A percentile compares a stretch with the other conserved stretches of the same genome.
phyloP scores from a whole-genome alignment of 352 stramenopile species.

The Pythium vanterpoolii region DNA sequence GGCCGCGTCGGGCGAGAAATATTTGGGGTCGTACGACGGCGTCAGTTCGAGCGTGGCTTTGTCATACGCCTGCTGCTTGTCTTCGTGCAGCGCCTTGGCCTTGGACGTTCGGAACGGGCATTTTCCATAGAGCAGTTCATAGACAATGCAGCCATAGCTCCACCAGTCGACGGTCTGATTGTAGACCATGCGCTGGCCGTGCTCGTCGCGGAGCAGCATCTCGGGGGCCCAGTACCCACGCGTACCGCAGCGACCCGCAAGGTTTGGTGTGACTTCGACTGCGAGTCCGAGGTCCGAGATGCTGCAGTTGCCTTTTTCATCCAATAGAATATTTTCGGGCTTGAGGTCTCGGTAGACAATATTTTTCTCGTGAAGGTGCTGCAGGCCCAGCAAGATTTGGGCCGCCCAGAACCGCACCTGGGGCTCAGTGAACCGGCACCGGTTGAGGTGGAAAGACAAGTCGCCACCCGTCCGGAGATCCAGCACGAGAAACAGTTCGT shows the following conservation, averaged over 20 bases:
- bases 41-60: conserved; percentile 79
- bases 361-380: conserved; percentile 88
- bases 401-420: conserved; percentile 82
- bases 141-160: conserved; percentile 96
- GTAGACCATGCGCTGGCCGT: conserved; percentile 93
- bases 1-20: conserved; percentile 73
- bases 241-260: conserved; percentile 73
- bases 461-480: conserved; percentile 97
- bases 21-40: conserved; percentile 72
- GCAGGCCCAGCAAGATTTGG: conserved; percentile 68
- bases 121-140: conserved; percentile 95
- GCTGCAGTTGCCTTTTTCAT: conserved; percentile 94
- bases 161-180: conserved; percentile 96
- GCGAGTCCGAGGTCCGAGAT: conserved; percentile 97
- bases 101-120: conserved; percentile 96
- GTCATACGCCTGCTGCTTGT: conserved; percentile 87
- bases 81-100: conserved; percentile 90
- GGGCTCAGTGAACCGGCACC: conserved; percentile 59
- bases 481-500: conserved; percentile 96
- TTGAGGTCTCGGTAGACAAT: conserved; percentile 90
- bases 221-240: conserved; percentile 95
- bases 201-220: conserved; percentile 91
- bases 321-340: conserved; percentile 81
- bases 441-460: conserved; percentile 85
- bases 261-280: conserved; percentile 88